Conservation (phyloP, 441 rosid species). For the Corymbia citriodora region DNA sequence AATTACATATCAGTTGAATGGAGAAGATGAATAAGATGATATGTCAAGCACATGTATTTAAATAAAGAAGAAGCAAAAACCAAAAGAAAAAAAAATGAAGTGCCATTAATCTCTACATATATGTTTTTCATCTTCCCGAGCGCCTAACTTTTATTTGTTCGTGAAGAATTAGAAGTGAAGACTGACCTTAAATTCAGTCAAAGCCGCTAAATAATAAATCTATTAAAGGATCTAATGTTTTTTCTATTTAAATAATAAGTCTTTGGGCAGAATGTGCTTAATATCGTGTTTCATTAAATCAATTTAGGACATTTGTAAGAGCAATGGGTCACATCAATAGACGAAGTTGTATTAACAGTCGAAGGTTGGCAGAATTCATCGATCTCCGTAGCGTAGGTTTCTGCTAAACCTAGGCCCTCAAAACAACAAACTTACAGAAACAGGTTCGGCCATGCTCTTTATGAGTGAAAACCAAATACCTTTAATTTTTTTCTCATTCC, state of each 20-base stretch:
- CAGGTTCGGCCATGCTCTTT: rapidly evolving
- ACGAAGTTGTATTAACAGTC: too few relatives aligned
- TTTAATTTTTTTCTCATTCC: background rate
- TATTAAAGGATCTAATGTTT: too few relatives aligned
- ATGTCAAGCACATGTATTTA: rapidly evolving
- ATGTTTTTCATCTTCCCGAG: background rate
- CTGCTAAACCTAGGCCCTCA: background rate
- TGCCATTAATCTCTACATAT: rapidly evolving
- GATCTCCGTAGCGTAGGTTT: background rate
- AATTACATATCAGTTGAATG: rapidly evolving
- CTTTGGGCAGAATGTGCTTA: background rate
- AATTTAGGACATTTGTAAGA: rapidly evolving
- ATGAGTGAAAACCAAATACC: background rate
- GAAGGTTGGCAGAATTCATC: background rate
- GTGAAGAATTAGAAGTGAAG: background rate
- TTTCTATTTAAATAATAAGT: too few relatives aligned
- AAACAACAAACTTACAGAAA: background rate
- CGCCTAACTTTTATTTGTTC: background rate
- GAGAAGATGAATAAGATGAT: rapidly evolving
- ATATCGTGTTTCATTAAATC: background rate
- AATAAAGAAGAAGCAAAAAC: background rate
- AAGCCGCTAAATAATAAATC: too few relatives aligned
- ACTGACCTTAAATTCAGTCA: background rate
- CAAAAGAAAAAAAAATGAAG: rapidly evolving
- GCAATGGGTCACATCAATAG: rapidly evolving